Percentiles rank a stretch among this genome's conserved stretches.
phyloP scores from a whole-genome alignment of 192 early-diverging fungal genomes.

The Diversispora eburnea region DNA sequence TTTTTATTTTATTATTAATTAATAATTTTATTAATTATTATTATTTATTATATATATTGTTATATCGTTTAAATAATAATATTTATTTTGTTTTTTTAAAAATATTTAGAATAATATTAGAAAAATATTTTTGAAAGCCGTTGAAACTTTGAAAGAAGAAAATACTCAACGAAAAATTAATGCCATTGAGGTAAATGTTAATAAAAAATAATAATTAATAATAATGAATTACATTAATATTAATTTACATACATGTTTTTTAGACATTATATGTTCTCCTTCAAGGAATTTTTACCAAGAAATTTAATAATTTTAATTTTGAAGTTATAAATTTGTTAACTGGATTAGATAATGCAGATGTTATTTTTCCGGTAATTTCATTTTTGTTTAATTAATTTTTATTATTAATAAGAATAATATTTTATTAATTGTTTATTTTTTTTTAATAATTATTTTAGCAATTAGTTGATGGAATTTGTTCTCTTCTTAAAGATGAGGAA shows the following conservation, averaged over 20 bases:
- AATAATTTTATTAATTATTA: background rate
- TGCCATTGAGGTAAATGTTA: conserved; percentile 30
- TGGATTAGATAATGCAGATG: conserved; percentile 38
- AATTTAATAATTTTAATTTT: conserved; percentile 53
- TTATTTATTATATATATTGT: background rate
- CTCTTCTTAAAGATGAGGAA: conserved; percentile 35
- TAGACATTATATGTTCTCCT: conserved; percentile 43
- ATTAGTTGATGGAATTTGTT: conserved; percentile 22
- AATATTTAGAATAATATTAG: conserved; percentile 33
- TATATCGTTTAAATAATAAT: background rate
- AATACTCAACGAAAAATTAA: conserved; percentile 31
- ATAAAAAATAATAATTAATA: background rate
- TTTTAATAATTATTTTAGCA: conserved; percentile 1
- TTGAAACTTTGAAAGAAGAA: conserved; percentile 40
- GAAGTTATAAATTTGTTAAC: conserved; percentile 52
- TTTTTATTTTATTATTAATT: background rate
- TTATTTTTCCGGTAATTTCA: conserved; percentile 7
- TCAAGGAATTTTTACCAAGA: conserved; percentile 50
- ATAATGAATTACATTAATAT: background rate
- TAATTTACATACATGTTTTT: background rate
- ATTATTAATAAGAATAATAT: too few species aligned
- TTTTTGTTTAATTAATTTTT: background rate
- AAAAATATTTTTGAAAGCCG: conserved; percentile 42
- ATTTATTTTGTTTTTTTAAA: background rate
- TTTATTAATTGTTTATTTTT: background rate